A percentile compares a stretch with the other conserved stretches of the same genome.
Evolutionary conservation across 78 protist genomes (phyloP).

Genomic region (Planoprotostelium fungivorum): DNA sequence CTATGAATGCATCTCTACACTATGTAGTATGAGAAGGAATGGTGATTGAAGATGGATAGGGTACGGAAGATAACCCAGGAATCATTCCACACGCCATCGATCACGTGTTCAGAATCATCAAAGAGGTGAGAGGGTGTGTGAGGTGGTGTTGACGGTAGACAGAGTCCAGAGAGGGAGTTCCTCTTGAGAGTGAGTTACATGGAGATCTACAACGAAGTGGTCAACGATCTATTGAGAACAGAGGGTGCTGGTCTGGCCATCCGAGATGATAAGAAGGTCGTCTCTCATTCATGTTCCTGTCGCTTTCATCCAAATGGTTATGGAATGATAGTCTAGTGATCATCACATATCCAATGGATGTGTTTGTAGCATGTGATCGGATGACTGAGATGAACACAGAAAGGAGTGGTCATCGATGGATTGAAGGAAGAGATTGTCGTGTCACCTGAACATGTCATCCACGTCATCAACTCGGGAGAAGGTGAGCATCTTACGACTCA

Average conservation of each 20-base stretch:
- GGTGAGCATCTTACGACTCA: constrained; percentile 26
- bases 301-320: too few species aligned
- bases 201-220: constrained; percentile 78
- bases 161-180: constrained; percentile 47
- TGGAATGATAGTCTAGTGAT: too few species aligned
- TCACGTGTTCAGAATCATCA: constrained; percentile 29
- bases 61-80: constrained; percentile 42
- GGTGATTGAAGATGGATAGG: background rate
- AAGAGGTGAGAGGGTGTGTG: constrained; percentile 19
- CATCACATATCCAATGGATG: too few species aligned
- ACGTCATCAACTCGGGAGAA: constrained; percentile 40
- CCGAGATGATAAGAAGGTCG: background rate
- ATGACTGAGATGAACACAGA: background rate
- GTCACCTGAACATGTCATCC: constrained; percentile 53
- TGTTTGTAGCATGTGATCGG: too few species aligned
- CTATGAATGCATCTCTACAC: too few species aligned
- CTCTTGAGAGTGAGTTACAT: constrained; percentile 66
- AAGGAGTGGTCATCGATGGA: constrained; percentile 35
- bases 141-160: too few species aligned
- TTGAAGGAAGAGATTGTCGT: constrained; percentile 71
- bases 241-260: constrained; percentile 10
- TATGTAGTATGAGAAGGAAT: background rate
- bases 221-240: constrained; percentile 67
- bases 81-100: constrained; percentile 40
- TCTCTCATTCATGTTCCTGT: too few species aligned